phyloP scores from a whole-genome alignment of 805 yeast species.

The Schwanniomyces yamadae region DNA sequence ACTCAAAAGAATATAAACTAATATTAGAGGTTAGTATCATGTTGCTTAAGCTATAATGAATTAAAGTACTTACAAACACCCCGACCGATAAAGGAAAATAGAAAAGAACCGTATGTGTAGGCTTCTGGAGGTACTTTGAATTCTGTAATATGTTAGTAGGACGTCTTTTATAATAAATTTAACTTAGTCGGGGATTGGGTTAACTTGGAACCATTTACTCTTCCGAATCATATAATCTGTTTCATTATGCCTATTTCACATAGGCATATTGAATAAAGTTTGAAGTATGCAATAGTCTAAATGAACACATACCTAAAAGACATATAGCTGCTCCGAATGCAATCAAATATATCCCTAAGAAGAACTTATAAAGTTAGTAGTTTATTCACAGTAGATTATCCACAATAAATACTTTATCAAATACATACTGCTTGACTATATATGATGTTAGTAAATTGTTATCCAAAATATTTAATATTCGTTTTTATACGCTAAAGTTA shows the following conservation, averaged over 20 bases:
- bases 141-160: slow-evolving; percentile 25
- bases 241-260: neutral
- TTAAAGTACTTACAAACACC: slow-evolving; percentile 54
- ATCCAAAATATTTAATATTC: no score
- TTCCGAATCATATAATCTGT: no score
- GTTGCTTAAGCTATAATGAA: no score
- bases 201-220: no score
- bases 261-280: neutral
- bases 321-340: slow-evolving; percentile 55
- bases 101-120: slow-evolving; percentile 63
- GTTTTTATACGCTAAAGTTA: no score
- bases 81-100: slow-evolving; percentile 72
- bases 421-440: slow-evolving; percentile 35
- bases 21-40: slow-evolving; percentile 20
- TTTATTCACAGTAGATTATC: neutral
- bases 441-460: slow-evolving; percentile 19
- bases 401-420: neutral
- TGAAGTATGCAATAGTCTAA: neutral
- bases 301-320: slow-evolving; percentile 39
- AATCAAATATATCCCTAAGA: slow-evolving; percentile 58
- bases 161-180: neutral
- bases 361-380: slow-evolving; percentile 40
- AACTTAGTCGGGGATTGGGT: no score
- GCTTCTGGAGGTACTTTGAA: slow-evolving; percentile 58
- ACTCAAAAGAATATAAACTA: slow-evolving; percentile 39